Evolutionary conservation across 805 yeast species (phyloP), one percentile per base, ranked within the genome.

Genomic region (Groenewaldozyma tartarivorans): DNA sequence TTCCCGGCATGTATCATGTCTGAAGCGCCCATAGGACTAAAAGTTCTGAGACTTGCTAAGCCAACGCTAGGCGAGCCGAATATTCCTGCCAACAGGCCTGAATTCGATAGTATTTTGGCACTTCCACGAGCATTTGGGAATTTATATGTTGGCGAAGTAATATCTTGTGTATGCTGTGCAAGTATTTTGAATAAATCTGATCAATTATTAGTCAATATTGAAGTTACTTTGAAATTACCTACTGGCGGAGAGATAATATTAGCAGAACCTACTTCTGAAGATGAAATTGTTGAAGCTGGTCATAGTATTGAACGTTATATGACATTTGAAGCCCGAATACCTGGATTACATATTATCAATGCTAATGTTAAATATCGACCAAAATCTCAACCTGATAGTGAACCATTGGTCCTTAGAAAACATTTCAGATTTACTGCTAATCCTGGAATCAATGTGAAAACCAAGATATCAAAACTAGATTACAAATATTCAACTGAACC

Each of bases 111-210:
- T 20, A 33, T 4, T 38, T 47, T 57, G 33, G 36, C 44, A 30
- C 48, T 58, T 17, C 56, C 62, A 2, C 35, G 48, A n/a, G 21
- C 50, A n/a, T 42, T 51, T 38, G 56, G 57, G 18, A 45, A 46
- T 1, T 56, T 53, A 21, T 58, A 53, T 39, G 57, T 54, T 0
- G 64, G 64, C 15, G 64, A 60, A 43, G 49, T 49, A 45, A 52
- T 56, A 41, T 33, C 45, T 2, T 50, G 58, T 38, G 37, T 58
- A 33, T 35, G 58, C 15, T 43, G 47, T 9, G 45, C 50, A 20
- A 20, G 39, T 36, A 30, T 18, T 16, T 35, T 32, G 18, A 26
- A 42, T 20, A 36, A 39, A 18, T 6, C 33, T 17, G 37, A 22
- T 7, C 37, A 36, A 5, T 7, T 35, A 3, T 30, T 39, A n/a